Evolutionary conservation across 2,329 filamentous ascomycete genomes (phyloP), one percentile per base, ranked within the genome.

Genomic region (Ceratocystis ficicola): DNA sequence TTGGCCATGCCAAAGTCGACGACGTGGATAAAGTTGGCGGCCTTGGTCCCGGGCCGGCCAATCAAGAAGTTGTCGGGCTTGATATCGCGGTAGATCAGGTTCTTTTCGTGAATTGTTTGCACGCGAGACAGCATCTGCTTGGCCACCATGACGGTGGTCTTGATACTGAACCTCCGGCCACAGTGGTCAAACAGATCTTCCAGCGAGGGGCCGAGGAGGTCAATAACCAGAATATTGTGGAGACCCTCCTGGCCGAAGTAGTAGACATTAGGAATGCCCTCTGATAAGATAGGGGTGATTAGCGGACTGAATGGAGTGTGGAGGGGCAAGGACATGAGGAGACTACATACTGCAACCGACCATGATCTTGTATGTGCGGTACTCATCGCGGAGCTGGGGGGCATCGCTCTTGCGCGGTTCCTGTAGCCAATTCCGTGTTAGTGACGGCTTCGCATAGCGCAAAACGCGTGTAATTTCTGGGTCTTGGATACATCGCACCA

Each of bases 1-100:
- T 99, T 99, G 69, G 94, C 94, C 94, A 99, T 97, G 72, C 94
- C 94, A 73, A 99, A 99, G 76, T 99, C 94, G 72, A 99, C 92
- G 46, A 97, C 94, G 74, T 99, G 93, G 70, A 99, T 96, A 66
- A 97, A 91, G 75, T 96, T 97, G 73, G 92, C 89, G n/a, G 89
- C 84, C 79, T 97, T 97, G 68, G 91, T 92, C 72, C 86, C 87
- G 0, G 91, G 91, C 62, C 93, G 86, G 65, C 94, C 94, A 72
- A 97, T 96, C 69, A 99, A 83, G 79, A 99, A 97, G 80, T 99
- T 99, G 80, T 99, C 94, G 66, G 94, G 94, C 77, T 99, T 99
- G 81, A 99, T 97, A 74, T 99, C 94, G 71, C 94, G 88, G 78
- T 99, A 97, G 76, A 99, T 97, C 69, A 97, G 83, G 77, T 97